Evolutionary conservation across 768 basidiomycete genomes (phyloP), one percentile per base, ranked within the genome.

Genomic region (Pisolithus albus): DNA sequence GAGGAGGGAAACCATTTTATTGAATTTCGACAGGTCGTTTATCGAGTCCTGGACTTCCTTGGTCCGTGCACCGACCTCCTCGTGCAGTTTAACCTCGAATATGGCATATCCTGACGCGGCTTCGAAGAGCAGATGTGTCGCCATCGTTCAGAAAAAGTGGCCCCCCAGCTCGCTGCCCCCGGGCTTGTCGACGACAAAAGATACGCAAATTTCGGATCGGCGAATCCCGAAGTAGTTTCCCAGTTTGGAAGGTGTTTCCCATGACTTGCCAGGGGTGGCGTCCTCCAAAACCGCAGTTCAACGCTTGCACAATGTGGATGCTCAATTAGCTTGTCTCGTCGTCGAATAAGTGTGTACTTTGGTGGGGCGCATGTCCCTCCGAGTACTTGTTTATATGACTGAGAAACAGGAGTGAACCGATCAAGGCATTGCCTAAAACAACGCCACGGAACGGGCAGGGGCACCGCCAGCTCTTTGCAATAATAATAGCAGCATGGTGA

Each of bases 71-170:
- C 85, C 95, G 64, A 97, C 86, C 55, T 92, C 84, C 70, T 97
- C 95, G 47, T 81, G 76, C 45, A 92, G 80, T 59, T 88, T 88
- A 57, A 86, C 84, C 65, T 93, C 81, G 68, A 96, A 95, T 51
- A 96, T 76, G 48, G 91, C 92, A 78, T 94, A 94, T 48, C 94
- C 94, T 24, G 92, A 92, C 51, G 94, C 83, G 5, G 88, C 84
- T 72, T 97, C 94, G 75, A 94, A 94, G 52, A 97, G 82, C 53
- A 88, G 78, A 71, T 97, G 92, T 11, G 88, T 89, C 56, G 86
- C 76, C 81, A 84, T 81, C 54, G 63, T 65, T 60, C 58, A 53
- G 51, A 58, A 49, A 36, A 49, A 36, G 34, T 24, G 50, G n/a
- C n/a, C 62, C 72, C 69, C 64, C 61, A 58, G 69, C 64, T 60